Evolutionary conservation across 2,329 filamentous ascomycete species (phyloP), one percentile per base, ranked within the genome.

Genomic region (Xylaria multiplex): DNA sequence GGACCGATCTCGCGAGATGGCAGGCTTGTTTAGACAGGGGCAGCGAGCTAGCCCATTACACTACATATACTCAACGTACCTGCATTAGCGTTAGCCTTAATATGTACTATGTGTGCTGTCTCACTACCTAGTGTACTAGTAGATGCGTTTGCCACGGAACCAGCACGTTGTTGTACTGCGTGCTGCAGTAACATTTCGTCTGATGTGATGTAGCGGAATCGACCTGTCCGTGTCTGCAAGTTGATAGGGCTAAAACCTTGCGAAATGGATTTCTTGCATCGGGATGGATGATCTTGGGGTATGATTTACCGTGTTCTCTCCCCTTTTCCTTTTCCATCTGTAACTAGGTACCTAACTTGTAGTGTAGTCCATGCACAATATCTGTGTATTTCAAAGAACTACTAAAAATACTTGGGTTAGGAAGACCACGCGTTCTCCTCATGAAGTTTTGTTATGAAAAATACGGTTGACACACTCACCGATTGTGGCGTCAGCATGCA

Each of bases 21-120:
- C 24, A 46, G 22, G 24, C 37, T 53, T 48, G n/a, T 32, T n/a
- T 58, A 40, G 59, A 30, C 64, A 63, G 64, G 64, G 55, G 49
- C 16, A 43, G 49, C 27, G 24, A 46, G 40, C 49, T 27, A 46
- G 27, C 49, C n/a, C 53, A 43, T 43, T 46, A 37, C 59, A 54
- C 11, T 16, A 54, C 8, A n/a, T 22, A 54, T 54, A 24, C n/a
- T 5, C 9, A 3, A 40, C 32, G 64, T 66, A 66, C 64, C 64
- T 66, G 64, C 64, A 66, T 66, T 66, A 63, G 64, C 27, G 50
- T 40, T 42, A 19, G 40, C 19, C 35, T 30, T 13, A 45, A 37
- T 32, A 24, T 61, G 48, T 16, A 24, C 32, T 37, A 37, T 37
- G 35, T 37, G 27, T 48, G 19, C 19, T 35, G 37, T 53, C 30